Evolutionary conservation across 1,284 basidiomycete species (phyloP).

Genomic region (Caloboletus inedulis): DNA sequence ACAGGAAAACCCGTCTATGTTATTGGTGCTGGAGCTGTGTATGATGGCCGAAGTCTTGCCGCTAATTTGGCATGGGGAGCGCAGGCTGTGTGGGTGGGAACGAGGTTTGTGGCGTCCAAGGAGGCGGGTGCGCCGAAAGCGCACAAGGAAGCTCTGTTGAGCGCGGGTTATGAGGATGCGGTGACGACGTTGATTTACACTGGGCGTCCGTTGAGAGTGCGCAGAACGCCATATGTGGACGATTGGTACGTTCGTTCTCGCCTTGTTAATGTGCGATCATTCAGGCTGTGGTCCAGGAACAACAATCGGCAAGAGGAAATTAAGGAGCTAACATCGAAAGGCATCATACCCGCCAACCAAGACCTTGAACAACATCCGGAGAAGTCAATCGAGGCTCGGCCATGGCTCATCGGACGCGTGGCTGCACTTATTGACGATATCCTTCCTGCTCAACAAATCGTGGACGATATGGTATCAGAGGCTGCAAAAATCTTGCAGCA

Average conservation of each 20-base stretch:
- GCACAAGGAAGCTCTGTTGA: slow-evolving; percentile 76
- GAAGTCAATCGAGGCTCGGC: slow-evolving; percentile 51
- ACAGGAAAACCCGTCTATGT: slow-evolving; percentile 80
- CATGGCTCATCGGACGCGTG: slow-evolving; percentile 80
- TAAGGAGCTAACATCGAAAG: slow-evolving; percentile 70
- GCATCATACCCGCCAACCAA: slow-evolving; percentile 68
- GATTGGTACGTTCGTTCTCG: slow-evolving; percentile 53
- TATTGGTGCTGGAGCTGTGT: slow-evolving; percentile 83
- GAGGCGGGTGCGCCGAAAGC: slow-evolving; percentile 80
- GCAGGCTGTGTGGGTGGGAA: slow-evolving; percentile 75
- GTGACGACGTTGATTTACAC: slow-evolving; percentile 82
- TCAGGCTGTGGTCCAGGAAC: slow-evolving; percentile 41
- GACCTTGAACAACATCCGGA: slow-evolving; percentile 78
- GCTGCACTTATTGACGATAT: slow-evolving; percentile 73
- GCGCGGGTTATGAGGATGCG: slow-evolving; percentile 68
- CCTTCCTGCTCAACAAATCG: slow-evolving; percentile 74
- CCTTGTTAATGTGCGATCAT: not conserved
- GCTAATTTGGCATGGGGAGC: slow-evolving; percentile 85
- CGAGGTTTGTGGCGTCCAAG: slow-evolving; percentile 80
- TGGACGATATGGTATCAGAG: slow-evolving; percentile 76
- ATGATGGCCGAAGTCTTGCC: slow-evolving; percentile 82
- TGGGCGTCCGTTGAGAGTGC: slow-evolving; percentile 82
- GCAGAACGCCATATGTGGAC: slow-evolving; percentile 76
- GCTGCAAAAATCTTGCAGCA: slow-evolving; percentile 51
- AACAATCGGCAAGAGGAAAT: slow-evolving; percentile 71